Percentiles rank a stretch among this genome's conserved stretches.
Conservation (phyloP, 2,329 filamentous ascomycete species). For the Hymenoscyphus linearis region DNA sequence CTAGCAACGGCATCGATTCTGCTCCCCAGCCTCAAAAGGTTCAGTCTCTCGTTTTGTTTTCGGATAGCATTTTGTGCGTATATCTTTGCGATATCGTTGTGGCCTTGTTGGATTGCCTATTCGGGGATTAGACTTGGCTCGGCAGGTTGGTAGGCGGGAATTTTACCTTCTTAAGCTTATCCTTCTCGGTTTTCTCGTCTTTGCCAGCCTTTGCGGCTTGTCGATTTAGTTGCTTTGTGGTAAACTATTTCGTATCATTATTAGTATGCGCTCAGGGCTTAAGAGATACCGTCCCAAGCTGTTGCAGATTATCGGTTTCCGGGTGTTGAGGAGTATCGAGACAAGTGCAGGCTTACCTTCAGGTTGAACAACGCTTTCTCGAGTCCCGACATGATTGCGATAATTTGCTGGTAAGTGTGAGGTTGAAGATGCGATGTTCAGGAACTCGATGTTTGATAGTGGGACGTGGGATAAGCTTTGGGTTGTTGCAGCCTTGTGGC, state of each 20-base stretch:
- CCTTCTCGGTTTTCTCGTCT: conserved; percentile 55
- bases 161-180: conserved; percentile 54
- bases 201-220: conserved; percentile 57
- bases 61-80: conserved; percentile 59
- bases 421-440: not conserved
- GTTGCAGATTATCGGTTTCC: not conserved
- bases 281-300: not conserved
- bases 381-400: conserved; percentile 49
- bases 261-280: conserved; percentile 7
- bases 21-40: conserved; percentile 50
- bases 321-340: not conserved
- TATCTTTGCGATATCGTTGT: conserved; percentile 56
- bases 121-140: not conserved
- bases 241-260: conserved; percentile 42
- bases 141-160: not conserved
- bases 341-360: conserved; percentile 40
- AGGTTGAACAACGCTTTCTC: conserved; percentile 59
- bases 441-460: conserved; percentile 5
- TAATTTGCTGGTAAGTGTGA: not conserved
- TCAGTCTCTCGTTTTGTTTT: conserved; percentile 57
- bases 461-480: conserved; percentile 6
- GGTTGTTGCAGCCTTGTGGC: conserved; percentile 16
- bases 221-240: conserved; percentile 56
- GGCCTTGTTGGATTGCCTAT: conserved; percentile 54
- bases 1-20: conserved; percentile 55